These are phyloP conservation scores for Laetiporus sulphureus DNA, from an alignment of 1,284 basidiomycete genomes.

Conservation along the genomic window DNA sequence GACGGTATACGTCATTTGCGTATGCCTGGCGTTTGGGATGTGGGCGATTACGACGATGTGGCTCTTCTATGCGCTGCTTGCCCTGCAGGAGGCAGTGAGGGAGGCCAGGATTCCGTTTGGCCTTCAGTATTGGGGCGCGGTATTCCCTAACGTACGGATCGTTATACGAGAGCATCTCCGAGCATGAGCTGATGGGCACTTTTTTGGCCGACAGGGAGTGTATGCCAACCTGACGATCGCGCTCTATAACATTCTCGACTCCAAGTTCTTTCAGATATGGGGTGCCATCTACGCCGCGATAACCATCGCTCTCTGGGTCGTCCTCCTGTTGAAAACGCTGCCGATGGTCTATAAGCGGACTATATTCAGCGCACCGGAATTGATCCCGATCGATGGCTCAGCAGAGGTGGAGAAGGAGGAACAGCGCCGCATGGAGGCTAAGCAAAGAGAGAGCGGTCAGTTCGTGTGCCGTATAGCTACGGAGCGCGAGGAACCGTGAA, in stretches of 20 bases:
- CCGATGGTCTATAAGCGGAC: slow-evolving; percentile 30
- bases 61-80: slow-evolving; percentile 29
- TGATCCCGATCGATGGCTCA: slow-evolving; percentile 19
- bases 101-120: slow-evolving; percentile 31
- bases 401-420: not conserved
- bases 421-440: too few species aligned
- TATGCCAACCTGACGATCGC: slow-evolving; percentile 39
- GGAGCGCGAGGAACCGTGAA: too few species aligned
- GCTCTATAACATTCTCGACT: slow-evolving; percentile 36
- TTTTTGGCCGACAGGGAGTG: slow-evolving; percentile 25
- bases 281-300: slow-evolving; percentile 19
- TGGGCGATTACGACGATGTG: slow-evolving; percentile 43
- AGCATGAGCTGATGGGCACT: not conserved
- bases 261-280: slow-evolving; percentile 24
- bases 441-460: too few species aligned
- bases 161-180: not conserved
- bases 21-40: slow-evolving; percentile 32
- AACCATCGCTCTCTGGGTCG: slow-evolving; percentile 34
- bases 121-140: slow-evolving; percentile 39
- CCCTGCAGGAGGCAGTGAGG: slow-evolving; percentile 22
- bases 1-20: slow-evolving; percentile 29
- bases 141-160: slow-evolving; percentile 35
- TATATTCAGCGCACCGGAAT: slow-evolving; percentile 37
- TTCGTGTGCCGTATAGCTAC: too few species aligned
- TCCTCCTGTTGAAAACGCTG: slow-evolving; percentile 32